A percentile compares a stretch with the other conserved stretches of the same genome.
Conservation (phyloP, 345 rosid species). For the Pugionium dolabratum region DNA sequence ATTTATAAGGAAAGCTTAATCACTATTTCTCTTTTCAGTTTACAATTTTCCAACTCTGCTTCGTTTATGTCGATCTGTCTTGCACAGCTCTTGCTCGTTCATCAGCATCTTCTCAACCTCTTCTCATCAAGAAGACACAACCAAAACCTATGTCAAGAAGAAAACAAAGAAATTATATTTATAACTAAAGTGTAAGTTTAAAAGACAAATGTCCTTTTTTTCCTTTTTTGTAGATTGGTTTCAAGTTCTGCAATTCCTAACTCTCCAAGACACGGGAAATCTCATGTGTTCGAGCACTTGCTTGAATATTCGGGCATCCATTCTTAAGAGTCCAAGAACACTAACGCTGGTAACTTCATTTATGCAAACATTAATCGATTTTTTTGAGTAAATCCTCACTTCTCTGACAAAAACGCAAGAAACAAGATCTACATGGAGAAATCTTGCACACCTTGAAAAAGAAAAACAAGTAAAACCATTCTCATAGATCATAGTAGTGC, state of each 20-base stretch:
- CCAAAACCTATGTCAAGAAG: slow-evolving; percentile 11
- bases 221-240: slow-evolving; percentile 45
- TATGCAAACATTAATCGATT: neutral
- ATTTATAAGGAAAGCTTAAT: neutral
- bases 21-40: slow-evolving; percentile 55
- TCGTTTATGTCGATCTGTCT: slow-evolving; percentile 41
- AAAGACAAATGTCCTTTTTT: neutral
- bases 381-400: neutral
- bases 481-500: neutral
- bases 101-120: slow-evolving; percentile 49
- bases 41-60: slow-evolving; percentile 50
- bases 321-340: neutral
- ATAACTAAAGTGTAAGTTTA: neutral
- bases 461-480: neutral
- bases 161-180: neutral
- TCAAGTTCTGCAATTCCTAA: slow-evolving; percentile 45
- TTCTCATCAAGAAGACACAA: slow-evolving; percentile 37
- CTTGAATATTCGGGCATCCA: no score
- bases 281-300: slow-evolving; percentile 51
- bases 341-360: neutral
- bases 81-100: slow-evolving; percentile 44
- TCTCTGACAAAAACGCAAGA: neutral
- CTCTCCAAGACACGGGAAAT: slow-evolving; percentile 28
- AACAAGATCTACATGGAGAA: neutral
- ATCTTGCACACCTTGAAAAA: neutral